phyloP scores from a whole-genome alignment of 495 filamentous ascomycete species.

The Podospora appendiculata region DNA sequence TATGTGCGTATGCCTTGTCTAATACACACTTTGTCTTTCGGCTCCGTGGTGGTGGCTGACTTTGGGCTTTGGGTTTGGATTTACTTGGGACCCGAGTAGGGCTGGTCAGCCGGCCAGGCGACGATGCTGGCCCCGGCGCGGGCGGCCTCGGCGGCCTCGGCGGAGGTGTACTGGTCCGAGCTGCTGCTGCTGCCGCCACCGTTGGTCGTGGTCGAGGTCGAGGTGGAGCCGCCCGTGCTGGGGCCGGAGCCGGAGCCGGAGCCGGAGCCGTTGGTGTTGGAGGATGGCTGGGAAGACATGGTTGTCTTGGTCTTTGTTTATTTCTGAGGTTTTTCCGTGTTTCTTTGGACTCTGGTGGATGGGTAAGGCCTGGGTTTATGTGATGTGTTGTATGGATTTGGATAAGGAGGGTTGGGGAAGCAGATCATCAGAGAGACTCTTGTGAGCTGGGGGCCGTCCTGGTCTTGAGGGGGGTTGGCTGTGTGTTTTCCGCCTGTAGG shows the following conservation, averaged over 20 bases:
- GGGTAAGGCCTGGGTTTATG: background rate
- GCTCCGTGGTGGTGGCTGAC: too few species aligned
- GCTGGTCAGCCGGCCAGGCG: conserved; percentile 22
- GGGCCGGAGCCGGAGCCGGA: background rate
- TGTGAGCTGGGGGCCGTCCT: too few species aligned
- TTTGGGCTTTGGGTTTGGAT: too few species aligned
- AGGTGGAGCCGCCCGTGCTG: background rate
- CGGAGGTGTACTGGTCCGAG: conserved; percentile 15
- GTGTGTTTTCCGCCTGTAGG: too few species aligned
- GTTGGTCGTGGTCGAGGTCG: background rate
- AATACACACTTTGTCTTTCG: too few species aligned
- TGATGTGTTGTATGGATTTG: background rate
- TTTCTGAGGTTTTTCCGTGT: too few species aligned
- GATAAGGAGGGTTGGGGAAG: background rate
- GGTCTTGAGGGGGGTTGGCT: too few species aligned
- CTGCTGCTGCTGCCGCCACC: background rate
- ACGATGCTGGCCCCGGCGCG: conserved; percentile 17
- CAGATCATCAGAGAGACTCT: too few species aligned
- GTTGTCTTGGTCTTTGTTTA: background rate
- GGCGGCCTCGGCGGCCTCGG: conserved; percentile 18
- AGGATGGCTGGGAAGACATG: background rate
- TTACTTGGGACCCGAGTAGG: conserved; percentile 1
- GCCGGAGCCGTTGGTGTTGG: too few species aligned
- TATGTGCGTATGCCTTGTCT: too few species aligned
- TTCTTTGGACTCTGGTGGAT: too few species aligned